Percentiles rank a stretch among this genome's conserved stretches.
Conservation (phyloP, 805 yeast species). For the Ogataea henricii region DNA sequence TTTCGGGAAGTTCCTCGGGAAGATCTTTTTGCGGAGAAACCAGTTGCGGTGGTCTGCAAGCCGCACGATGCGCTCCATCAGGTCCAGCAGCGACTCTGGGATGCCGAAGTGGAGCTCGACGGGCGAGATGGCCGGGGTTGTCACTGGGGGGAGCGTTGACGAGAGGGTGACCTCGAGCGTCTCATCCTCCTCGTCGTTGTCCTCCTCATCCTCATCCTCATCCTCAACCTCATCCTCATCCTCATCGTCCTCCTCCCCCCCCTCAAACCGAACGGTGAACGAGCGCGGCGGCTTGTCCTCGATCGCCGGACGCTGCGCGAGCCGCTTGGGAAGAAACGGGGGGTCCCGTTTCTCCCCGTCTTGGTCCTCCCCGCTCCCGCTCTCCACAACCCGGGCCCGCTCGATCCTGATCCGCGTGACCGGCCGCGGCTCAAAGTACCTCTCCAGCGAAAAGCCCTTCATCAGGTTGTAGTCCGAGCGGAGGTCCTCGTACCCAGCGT, state of each 20-base stretch:
- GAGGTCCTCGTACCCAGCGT: conserved; percentile 46
- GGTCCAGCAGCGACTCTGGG: conserved; percentile 46
- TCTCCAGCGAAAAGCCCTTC: conserved; percentile 27
- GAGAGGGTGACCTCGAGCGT: conserved; percentile 14
- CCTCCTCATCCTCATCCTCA: conserved; percentile 9
- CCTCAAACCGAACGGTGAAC: conserved; percentile 32
- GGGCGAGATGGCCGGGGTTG: conserved; percentile 17
- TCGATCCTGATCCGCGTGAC: conserved; percentile 31
- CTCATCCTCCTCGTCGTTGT: conserved; percentile 1
- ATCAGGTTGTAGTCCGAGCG: conserved; percentile 32
- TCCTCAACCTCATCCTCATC: conserved; percentile 15
- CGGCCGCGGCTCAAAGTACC: conserved; percentile 27
- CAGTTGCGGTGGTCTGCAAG: conserved; percentile 55
- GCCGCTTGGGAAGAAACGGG: conserved; percentile 22
- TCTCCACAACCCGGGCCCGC: conserved; percentile 6
- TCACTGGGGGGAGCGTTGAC: conserved; percentile 22
- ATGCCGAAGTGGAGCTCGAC: conserved; percentile 49
- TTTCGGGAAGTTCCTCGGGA: conserved; percentile 56
- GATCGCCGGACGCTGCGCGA: conserved; percentile 26
- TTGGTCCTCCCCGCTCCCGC: conserved; percentile 8
- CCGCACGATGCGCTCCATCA: conserved; percentile 47
- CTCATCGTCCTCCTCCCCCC: conserved; percentile 20
- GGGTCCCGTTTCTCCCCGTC: conserved; percentile 15
- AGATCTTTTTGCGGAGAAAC: conserved; percentile 42
- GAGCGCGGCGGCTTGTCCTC: conserved; percentile 38